Evolutionary conservation across 140 eudicot genomes (phyloP).

Genomic region (Flaveria floridana): DNA sequence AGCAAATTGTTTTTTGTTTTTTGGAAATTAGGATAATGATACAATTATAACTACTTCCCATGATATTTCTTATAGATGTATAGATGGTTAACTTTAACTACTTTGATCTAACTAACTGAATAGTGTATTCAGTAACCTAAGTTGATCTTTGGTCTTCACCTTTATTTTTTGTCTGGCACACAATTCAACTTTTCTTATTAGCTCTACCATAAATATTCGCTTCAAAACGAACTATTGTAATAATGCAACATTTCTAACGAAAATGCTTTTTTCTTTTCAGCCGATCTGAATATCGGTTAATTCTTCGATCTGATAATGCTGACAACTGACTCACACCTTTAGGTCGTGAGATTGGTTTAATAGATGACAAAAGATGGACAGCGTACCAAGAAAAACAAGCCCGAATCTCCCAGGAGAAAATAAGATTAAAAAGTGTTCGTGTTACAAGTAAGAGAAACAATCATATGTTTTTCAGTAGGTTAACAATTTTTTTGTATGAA

Average conservation of each 20-base stretch:
- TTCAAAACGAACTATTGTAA: too few species aligned
- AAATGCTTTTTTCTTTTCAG: constrained; percentile 41
- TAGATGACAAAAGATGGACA: constrained; percentile 75
- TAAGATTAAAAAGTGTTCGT: constrained; percentile 58
- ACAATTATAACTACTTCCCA: constrained; percentile 3
- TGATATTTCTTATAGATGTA: neutral
- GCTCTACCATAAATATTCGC: too few species aligned
- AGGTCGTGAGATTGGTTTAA: constrained; percentile 90
- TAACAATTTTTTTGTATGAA: neutral
- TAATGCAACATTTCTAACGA: neutral
- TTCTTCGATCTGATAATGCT: constrained; percentile 89
- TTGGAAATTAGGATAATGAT: neutral
- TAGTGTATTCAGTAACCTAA: neutral
- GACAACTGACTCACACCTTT: constrained; percentile 91
- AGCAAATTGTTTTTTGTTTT: neutral
- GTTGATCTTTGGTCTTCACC: neutral
- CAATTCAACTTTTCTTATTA: too few species aligned
- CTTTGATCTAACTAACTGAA: neutral
- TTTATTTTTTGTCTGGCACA: neutral
- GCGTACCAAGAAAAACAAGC: constrained; percentile 74
- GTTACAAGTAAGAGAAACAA: constrained; percentile 55
- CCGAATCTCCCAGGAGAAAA: constrained; percentile 79
- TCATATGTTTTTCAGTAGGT: neutral
- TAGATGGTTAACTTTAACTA: neutral
- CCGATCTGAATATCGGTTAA: constrained; percentile 87